Evolutionary conservation across 208 protist genomes (phyloP).

Genomic region (Lotmaria passim): DNA sequence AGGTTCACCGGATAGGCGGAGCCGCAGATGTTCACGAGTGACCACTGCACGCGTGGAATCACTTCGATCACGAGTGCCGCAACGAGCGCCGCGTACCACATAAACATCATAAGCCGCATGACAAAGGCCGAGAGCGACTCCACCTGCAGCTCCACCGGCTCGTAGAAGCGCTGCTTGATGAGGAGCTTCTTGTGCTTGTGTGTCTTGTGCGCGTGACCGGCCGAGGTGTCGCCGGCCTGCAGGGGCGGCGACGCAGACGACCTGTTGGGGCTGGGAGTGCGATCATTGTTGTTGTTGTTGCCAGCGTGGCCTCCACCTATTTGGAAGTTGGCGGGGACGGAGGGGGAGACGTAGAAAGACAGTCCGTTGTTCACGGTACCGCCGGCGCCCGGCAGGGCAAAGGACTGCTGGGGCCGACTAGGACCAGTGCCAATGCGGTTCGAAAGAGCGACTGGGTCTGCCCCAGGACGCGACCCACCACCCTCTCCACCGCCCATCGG

Average conservation of each 20-base stretch:
- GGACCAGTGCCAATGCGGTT: conserved; percentile 12
- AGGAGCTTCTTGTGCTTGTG: conserved; percentile 5
- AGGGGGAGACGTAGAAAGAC: conserved; percentile 12
- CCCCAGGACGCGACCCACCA: not conserved
- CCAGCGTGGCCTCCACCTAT: not conserved
- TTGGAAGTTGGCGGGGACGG: not conserved
- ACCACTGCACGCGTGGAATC: conserved; percentile 63
- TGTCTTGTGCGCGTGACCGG: not conserved
- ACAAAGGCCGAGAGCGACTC: conserved; percentile 63
- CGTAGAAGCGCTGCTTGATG: conserved; percentile 35
- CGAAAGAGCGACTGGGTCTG: not conserved
- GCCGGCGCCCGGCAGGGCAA: not conserved
- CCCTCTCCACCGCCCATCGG: not conserved
- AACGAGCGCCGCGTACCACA: conserved; percentile 71
- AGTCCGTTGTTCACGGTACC: not conserved
- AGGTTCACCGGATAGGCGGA: conserved; percentile 32
- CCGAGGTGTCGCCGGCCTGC: not conserved
- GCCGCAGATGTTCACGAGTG: conserved; percentile 70
- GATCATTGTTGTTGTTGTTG: not conserved
- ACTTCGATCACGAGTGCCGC: conserved; percentile 58
- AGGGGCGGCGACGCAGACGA: not conserved
- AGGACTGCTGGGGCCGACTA: not conserved
- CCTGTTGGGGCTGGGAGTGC: not conserved
- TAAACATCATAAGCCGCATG: conserved; percentile 40
- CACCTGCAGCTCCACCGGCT: conserved; percentile 82